A percentile compares a stretch with the other conserved stretches of the same genome.
These are phyloP conservation scores for Hura crepitans DNA, from an alignment of 441 rosid genomes.

Conservation along the genomic window DNA sequence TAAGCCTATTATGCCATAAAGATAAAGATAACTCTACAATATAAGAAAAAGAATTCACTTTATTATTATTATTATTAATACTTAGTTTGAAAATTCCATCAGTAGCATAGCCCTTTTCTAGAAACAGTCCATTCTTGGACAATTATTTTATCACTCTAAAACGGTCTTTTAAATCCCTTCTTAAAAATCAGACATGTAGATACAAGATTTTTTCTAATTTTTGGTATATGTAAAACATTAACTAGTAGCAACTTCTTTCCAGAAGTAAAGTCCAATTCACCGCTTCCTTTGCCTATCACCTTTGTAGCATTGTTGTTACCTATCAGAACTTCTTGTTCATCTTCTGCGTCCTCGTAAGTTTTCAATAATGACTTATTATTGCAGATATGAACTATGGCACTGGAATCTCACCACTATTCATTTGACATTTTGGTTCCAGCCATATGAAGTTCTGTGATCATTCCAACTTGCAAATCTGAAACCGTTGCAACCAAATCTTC, in stretches of 20 bases:
- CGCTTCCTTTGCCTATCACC: background rate
- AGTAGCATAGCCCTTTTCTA: too few relatives aligned
- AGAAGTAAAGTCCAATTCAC: slow-evolving; percentile 4
- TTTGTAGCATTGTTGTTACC: background rate
- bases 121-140: too few relatives aligned
- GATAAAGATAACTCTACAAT: too few relatives aligned
- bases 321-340: slow-evolving; percentile 1
- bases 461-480: background rate
- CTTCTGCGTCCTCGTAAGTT: background rate
- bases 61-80: too few relatives aligned
- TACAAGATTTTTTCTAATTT: background rate
- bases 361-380: background rate
- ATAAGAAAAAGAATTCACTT: too few relatives aligned
- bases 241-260: slow-evolving; percentile 5
- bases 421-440: background rate
- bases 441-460: background rate
- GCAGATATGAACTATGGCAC: background rate
- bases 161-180: too few relatives aligned
- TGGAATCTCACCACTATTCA: too few relatives aligned
- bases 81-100: too few relatives aligned
- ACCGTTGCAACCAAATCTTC: background rate
- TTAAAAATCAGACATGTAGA: too few relatives aligned
- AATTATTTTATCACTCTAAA: too few relatives aligned
- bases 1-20: too few relatives aligned
- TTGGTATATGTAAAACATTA: background rate